Evolutionary conservation across 192 early-diverging fungal species (phyloP), one percentile per base, ranked within the genome.

Genomic region (Backusella tuberculispora): DNA sequence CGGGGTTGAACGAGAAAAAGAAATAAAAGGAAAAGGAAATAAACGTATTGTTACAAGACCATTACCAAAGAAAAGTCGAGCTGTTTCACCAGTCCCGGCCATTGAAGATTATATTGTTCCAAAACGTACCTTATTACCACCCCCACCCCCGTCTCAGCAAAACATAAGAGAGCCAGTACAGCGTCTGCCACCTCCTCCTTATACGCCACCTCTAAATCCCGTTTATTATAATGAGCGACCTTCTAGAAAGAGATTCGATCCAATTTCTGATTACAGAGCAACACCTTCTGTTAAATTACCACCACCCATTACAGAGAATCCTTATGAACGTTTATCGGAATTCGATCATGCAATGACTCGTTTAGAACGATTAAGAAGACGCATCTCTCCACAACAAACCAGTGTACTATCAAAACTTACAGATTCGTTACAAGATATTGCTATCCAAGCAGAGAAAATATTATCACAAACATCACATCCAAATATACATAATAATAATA

Each of bases 81-180:
- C 53, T 10, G 14, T 46, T 1, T 24, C 37, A 8, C 38, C 48
- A 4, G 84, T 87, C 0, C 85, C 83, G 15, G 81, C 84, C 6
- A 88, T 88, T 65, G 87, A 88, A 65, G 87, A 88, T 72, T 85
- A 79, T 40, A 83, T 85, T 48, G 43, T 67, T 5, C 78, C 84
- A 34, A 88, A 84, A 24, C 56, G 84, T 71, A 37, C 64, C 9
- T 26, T 38, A 17, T 47, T 50, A 38, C 43, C 26, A n/a, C 46
- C 45, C 15, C 68, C 42, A 6, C 42, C 13, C 14, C 47, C 50
- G 9, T 14, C 69, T 2, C 46, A 48, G 24, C 26, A 37, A 34
- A 21, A 17, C 6, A 19, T 19, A 5, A 26, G 9, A 60, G 38
- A 38, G 17, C 2, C 21, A 0, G 8, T 38, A 43, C 69, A 71